phyloP scores from a whole-genome alignment of 805 yeast species.

The Brettanomyces custersianus region DNA sequence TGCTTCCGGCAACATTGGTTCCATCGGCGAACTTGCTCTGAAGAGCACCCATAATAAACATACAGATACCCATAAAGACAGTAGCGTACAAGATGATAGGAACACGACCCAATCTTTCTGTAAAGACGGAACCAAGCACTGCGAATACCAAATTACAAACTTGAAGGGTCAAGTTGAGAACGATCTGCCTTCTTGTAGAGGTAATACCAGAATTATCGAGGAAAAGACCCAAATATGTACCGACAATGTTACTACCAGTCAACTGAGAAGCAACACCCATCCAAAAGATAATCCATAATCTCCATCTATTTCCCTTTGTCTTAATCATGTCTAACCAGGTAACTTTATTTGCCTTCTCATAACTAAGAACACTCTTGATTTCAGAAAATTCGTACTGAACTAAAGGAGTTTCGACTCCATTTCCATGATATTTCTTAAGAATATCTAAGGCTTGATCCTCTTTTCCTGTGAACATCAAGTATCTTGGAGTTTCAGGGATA shows the following conservation, averaged over 20 bases:
- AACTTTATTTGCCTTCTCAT: conserved; percentile 13
- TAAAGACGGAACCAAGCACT: conserved; percentile 16
- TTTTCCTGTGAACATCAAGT: conserved; percentile 18
- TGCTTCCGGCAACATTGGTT: conserved; percentile 12
- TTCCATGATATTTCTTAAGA: conserved; percentile 16
- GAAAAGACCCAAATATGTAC: conserved; percentile 28
- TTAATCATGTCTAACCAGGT: conserved; percentile 18
- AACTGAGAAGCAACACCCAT: conserved; percentile 21
- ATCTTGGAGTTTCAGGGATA: conserved; percentile 28
- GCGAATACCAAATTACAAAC: conserved; percentile 16
- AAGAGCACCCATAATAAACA: conserved; percentile 20
- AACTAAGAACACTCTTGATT: conserved; percentile 15
- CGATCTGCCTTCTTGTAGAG: conserved; percentile 15
- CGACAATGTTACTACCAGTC: conserved; percentile 19
- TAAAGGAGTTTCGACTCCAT: conserved; percentile 13
- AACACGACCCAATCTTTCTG: conserved; percentile 20
- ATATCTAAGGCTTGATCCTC: conserved; percentile 22
- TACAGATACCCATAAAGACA: conserved; percentile 16
- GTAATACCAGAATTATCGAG: conserved; percentile 19
- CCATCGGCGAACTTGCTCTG: conserved; percentile 16
- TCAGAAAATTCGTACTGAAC: conserved; percentile 17
- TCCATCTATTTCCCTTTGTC: conserved; percentile 16
- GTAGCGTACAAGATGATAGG: conserved; percentile 17
- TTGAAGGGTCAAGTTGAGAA: conserved; percentile 21
- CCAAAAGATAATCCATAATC: conserved; percentile 20